Evolutionary conservation across 768 basidiomycete species (phyloP).

Genomic region (Serpula lacrymans): DNA sequence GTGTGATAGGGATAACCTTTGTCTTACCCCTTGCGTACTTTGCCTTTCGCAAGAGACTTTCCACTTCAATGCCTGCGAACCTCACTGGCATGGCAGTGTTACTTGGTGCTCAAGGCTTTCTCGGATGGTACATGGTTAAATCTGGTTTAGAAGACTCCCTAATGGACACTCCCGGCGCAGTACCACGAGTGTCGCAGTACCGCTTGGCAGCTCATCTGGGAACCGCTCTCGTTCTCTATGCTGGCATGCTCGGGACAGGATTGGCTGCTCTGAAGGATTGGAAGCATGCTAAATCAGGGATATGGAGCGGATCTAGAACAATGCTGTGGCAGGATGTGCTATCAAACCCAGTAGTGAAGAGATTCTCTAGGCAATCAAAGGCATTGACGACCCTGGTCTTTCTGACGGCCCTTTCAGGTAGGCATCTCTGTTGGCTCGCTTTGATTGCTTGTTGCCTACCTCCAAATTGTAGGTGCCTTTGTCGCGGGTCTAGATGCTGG

Average conservation of each 20-base stretch:
- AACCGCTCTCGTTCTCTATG: constrained; percentile 88
- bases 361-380: constrained; percentile 59
- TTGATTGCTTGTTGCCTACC: constrained; percentile 1
- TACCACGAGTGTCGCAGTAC: constrained; percentile 96
- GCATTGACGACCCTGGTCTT: constrained; percentile 77
- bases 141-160: constrained; percentile 87
- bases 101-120: constrained; percentile 85
- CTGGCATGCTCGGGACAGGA: constrained; percentile 85
- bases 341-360: constrained; percentile 51
- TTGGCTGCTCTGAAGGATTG: constrained; percentile 75
- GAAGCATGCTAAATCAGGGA: constrained; percentile 56
- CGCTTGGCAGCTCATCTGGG: constrained; percentile 92
- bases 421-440: constrained; percentile 13
- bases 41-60: constrained; percentile 62
- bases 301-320: constrained; percentile 54
- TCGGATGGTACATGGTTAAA: constrained; percentile 99
- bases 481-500: constrained; percentile 98
- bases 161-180: constrained; percentile 75
- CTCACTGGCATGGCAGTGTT: constrained; percentile 73
- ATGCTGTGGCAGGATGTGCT: constrained; percentile 44
- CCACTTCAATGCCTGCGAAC: constrained; percentile 55
- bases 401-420: constrained; percentile 90
- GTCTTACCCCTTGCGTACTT: constrained; percentile 85
- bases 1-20: constrained; percentile 80
- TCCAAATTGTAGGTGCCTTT: constrained; percentile 71